Evolutionary conservation across 495 filamentous ascomycete species (phyloP).

Genomic region (Tuber indicum): DNA sequence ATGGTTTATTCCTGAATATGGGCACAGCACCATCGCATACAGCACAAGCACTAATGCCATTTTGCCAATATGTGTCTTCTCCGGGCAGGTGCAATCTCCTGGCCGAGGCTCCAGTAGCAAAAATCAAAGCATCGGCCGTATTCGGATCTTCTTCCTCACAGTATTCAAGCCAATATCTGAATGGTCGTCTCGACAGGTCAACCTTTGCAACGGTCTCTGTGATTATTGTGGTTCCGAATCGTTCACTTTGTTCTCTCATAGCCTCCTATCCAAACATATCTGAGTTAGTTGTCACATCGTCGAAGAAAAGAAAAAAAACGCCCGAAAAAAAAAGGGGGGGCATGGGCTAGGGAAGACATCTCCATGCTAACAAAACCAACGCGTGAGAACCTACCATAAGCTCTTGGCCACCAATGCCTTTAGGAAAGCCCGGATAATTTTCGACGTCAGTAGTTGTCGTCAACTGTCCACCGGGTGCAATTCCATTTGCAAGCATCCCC

Average conservation of each 20-base stretch:
- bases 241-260: conserved; percentile 86
- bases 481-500: conserved; percentile 94
- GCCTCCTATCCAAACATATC: conserved; percentile 53
- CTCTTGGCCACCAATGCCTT: conserved; percentile 73
- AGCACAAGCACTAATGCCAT: conserved; percentile 90
- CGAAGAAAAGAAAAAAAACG: background rate
- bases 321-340: background rate
- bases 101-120: conserved; percentile 92
- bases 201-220: conserved; percentile 85
- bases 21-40: conserved; percentile 97
- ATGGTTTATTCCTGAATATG: conserved; percentile 91
- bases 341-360: background rate
- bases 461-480: conserved; percentile 89
- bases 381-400: conserved; percentile 61
- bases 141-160: conserved; percentile 62
- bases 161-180: conserved; percentile 86
- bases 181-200: conserved; percentile 76
- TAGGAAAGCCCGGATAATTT: conserved; percentile 92
- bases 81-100: conserved; percentile 73
- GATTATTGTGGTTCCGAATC: conserved; percentile 85
- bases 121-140: conserved; percentile 85
- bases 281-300: conserved; percentile 2
- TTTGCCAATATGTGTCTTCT: conserved; percentile 93
- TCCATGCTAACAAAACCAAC: background rate
- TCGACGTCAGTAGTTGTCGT: conserved; percentile 98